A percentile compares a stretch with the other conserved stretches of the same genome.
Conservation (phyloP, 495 filamentous ascomycete species). For the Talaromyces stipitatus region DNA sequence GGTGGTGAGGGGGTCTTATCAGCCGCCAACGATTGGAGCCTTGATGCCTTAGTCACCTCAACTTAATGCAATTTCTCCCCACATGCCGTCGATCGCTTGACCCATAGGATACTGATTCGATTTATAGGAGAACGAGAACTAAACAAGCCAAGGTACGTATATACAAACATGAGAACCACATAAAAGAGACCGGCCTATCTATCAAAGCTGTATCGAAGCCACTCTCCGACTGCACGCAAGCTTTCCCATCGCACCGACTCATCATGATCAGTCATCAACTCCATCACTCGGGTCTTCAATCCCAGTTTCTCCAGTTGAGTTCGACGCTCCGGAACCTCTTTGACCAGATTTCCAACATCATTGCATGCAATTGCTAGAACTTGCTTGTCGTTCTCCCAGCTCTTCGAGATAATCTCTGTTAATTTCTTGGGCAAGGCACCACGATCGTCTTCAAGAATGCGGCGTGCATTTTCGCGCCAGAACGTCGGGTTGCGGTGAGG, state of each 20-base stretch:
- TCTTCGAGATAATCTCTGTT: constrained; percentile 76
- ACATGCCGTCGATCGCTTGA: not conserved
- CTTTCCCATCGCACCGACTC: constrained; percentile 94
- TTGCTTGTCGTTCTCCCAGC: constrained; percentile 88
- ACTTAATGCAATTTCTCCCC: not conserved
- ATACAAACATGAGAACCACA: constrained; percentile 4
- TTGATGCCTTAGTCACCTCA: not conserved
- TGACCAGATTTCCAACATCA: constrained; percentile 82
- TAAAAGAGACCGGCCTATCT: constrained; percentile 14
- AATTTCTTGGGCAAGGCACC: constrained; percentile 75
- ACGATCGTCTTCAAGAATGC: constrained; percentile 78
- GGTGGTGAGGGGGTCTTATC: not conserved
- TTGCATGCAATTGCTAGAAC: constrained; percentile 95
- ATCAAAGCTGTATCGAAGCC: constrained; percentile 87
- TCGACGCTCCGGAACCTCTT: constrained; percentile 81
- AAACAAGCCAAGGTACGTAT: not conserved
- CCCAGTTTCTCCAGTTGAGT: constrained; percentile 80
- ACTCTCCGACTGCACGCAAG: constrained; percentile 84
- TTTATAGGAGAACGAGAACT: not conserved
- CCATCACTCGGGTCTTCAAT: constrained; percentile 87
- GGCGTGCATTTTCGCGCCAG: constrained; percentile 92
- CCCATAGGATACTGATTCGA: not conserved
- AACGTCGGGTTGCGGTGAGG: constrained; percentile 85
- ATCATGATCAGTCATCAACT: constrained; percentile 84
- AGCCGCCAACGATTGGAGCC: not conserved